These are phyloP conservation scores for Globisporangium abappressorium DNA, from an alignment of 352 stramenopile genomes.

Conservation along the genomic window DNA sequence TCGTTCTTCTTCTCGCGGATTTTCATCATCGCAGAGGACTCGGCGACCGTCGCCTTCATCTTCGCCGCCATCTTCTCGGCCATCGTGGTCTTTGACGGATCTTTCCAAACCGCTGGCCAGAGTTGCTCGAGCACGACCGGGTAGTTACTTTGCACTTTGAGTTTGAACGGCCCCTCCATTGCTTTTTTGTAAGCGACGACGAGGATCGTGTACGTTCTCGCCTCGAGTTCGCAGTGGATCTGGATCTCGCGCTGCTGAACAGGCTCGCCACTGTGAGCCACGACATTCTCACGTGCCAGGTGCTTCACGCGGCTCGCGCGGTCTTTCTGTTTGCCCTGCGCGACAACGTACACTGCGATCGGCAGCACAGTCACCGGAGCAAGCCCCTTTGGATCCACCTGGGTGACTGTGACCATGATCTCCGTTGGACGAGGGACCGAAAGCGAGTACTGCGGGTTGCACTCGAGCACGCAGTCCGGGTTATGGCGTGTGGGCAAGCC, in stretches of 20 bases:
- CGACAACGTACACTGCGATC: constrained; percentile 71
- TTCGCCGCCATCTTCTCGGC: constrained; percentile 62
- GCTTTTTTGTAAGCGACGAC: constrained; percentile 83
- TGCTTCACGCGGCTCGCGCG: constrained; percentile 57
- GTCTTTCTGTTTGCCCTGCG: constrained; percentile 41
- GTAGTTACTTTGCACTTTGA: constrained; percentile 88
- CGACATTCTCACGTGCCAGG: constrained; percentile 67
- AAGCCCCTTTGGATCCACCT: constrained; percentile 65
- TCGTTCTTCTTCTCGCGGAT: constrained; percentile 74
- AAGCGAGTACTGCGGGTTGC: constrained; percentile 89
- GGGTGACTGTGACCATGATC: constrained; percentile 81
- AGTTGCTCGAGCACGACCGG: constrained; percentile 68
- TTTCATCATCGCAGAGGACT: constrained; percentile 52
- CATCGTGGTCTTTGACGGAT: constrained; percentile 31
- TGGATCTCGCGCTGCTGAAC: constrained; percentile 66
- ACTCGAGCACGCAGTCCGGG: constrained; percentile 63
- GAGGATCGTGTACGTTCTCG: constrained; percentile 87
- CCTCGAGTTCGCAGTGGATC: constrained; percentile 69
- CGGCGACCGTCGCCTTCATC: constrained; percentile 58
- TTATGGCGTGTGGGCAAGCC: constrained; percentile 88
- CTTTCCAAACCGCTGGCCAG: constrained; percentile 81
- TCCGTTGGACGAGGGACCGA: constrained; percentile 76
- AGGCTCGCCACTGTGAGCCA: constrained; percentile 78
- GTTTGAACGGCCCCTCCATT: constrained; percentile 89
- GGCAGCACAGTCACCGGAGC: constrained; percentile 65